Evolutionary conservation across 1,139 yeast species (phyloP), one percentile per base, ranked within the genome.

Genomic region (Wickerhamomyces sp.): DNA sequence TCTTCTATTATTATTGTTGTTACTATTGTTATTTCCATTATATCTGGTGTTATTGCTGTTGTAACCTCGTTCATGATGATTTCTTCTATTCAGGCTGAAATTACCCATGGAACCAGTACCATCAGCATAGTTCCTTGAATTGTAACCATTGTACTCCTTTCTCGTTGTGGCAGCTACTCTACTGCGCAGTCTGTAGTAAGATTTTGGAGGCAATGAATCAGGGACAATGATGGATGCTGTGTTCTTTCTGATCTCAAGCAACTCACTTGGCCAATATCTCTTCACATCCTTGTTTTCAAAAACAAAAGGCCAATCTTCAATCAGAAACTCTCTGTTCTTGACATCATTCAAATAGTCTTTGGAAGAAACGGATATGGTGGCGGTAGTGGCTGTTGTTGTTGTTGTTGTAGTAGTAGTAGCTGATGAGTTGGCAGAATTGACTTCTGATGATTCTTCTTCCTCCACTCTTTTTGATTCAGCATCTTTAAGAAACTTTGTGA

Each of bases 31-130:
- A 46, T 47, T 53, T 37, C 51, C 49, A 37, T 49, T 44, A 26
- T 50, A 49, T 37, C 48, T 48, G 41, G 42, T 50, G 27, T 45
- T 47, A 11, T 50, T 40, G 42, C 31, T 49, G 14, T 42, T 39
- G 29, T 34, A 38, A 4, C 41, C 41, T 34, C 40, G 31, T 6
- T 45, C 45, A 26, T 44, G 37, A 15, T 38, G 27, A 34, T 32
- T 42, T 39, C 38, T 46, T 36, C 35, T 41, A n/a, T 50, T 54
- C 39, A 57, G 27, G 41, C 50, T 55, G 51, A 56, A 58, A 45
- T 56, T 59, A 13, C 60, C 60, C 60, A 54, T 56, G 18, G 59
- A 34, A 1, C 61, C 62, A 14, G 60, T 55, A 31, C 52, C 54
- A 34, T 52, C 57, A 23, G 38, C 39, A 27, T 50, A 51, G 36